Percentiles rank a stretch among this genome's conserved stretches.
phyloP scores from a whole-genome alignment of 164 flowering plant genomes.

The Aristolochia fimbriata region DNA sequence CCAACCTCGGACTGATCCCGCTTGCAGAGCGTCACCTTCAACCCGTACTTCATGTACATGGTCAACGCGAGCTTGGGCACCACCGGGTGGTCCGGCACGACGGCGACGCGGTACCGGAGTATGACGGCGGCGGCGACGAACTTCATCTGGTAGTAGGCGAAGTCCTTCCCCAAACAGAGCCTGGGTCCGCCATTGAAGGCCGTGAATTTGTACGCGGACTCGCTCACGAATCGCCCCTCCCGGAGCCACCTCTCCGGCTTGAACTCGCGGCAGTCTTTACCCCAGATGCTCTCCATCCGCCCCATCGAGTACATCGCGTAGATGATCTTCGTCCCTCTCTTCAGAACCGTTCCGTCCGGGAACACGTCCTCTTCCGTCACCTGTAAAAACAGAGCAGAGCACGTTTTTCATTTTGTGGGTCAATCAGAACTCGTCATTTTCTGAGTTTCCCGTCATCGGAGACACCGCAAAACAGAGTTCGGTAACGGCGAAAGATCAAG shows the following conservation, averaged over 20 bases:
- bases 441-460: too few relatives aligned
- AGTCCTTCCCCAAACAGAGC: constrained; percentile 89
- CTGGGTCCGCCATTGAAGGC: constrained; percentile 97
- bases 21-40: constrained; percentile 53
- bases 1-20: constrained; percentile 29
- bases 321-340: constrained; percentile 78
- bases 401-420: background rate
- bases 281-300: constrained; percentile 77
- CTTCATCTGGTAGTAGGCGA: constrained; percentile 93
- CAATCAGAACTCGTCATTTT: too few relatives aligned
- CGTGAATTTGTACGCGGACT: constrained; percentile 83
- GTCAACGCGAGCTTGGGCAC: constrained; percentile 76
- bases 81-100: constrained; percentile 54
- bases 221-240: constrained; percentile 75
- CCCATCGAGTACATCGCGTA: constrained; percentile 93
- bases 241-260: constrained; percentile 91
- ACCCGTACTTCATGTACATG: constrained; percentile 91
- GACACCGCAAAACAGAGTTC: background rate
- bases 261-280: constrained; percentile 66
- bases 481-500: too few relatives aligned
- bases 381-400: constrained; percentile 18
- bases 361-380: constrained; percentile 72
- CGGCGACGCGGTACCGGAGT: constrained; percentile 51
- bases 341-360: constrained; percentile 75
- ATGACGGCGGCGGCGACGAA: constrained; percentile 67